phyloP scores from a whole-genome alignment of 805 yeast species.

The Ogataea allantospora region DNA sequence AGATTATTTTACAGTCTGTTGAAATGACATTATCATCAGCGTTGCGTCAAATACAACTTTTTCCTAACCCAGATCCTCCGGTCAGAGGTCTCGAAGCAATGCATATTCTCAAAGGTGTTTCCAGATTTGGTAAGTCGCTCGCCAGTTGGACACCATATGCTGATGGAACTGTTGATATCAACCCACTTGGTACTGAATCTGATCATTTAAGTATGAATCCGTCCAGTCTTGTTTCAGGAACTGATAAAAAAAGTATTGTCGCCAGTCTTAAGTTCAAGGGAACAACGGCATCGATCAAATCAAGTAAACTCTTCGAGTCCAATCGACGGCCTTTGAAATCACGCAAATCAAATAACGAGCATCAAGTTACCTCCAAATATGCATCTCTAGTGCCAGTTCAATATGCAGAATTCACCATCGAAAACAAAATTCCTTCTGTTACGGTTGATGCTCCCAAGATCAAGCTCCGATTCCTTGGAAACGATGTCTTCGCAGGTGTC shows the following conservation, averaged over 20 bases:
- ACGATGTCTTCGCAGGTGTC: conserved; percentile 75
- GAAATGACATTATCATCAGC: conserved; percentile 51
- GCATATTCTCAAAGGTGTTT: conserved; percentile 57
- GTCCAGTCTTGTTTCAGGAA: conserved; percentile 21
- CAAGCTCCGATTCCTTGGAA: conserved; percentile 50
- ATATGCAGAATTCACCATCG: conserved; percentile 44
- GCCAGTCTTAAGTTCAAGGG: conserved; percentile 69
- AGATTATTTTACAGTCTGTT: conserved; percentile 59
- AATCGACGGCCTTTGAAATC: conserved; percentile 27
- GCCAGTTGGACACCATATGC: conserved; percentile 80
- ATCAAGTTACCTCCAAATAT: conserved; percentile 32
- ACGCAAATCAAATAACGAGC: conserved; percentile 15
- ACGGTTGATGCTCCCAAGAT: conserved; percentile 20
- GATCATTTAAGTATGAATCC: conserved; percentile 41
- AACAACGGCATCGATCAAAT: conserved; percentile 33
- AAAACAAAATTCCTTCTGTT: conserved; percentile 32
- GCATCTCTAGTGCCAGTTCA: conserved; percentile 61
- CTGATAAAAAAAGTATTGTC: conserved; percentile 34
- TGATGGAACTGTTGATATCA: conserved; percentile 58
- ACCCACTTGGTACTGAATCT: conserved; percentile 52
- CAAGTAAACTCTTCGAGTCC: conserved; percentile 41
- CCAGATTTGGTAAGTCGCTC: conserved; percentile 58
- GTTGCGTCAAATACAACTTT: conserved; percentile 41
- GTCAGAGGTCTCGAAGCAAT: conserved; percentile 52
- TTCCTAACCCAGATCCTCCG: conserved; percentile 36